Base-by-base conservation (phyloP, 2,329 filamentous ascomycete species). In the Lasiodiplodia hormozganensis region DNA sequence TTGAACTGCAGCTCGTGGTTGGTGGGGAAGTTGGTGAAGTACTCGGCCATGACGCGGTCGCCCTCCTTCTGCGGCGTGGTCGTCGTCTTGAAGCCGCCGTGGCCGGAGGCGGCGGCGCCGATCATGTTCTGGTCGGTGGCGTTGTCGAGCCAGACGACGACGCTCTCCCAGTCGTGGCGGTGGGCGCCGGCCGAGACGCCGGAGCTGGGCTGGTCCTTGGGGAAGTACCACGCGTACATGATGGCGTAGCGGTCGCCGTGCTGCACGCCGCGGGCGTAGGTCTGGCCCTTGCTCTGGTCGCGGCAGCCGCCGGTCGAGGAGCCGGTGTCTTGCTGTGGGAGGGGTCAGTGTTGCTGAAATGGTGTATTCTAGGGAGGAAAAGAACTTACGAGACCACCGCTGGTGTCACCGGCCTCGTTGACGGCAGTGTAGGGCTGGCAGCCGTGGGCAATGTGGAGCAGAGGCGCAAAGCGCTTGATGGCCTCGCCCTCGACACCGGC, bases 181-280 rank as follows among this genome's bases (percentile, higher is more conserved):
- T 83, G 80, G 38, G 76, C 75, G 2, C 81, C 76, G 12, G 75
- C 74, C 4, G 62, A 56, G 53, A 75, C 69, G 0, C 78, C 80
- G 0, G 68, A 54, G 31, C 71, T 73, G 12, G 82, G 80, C 70
- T 78, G 74, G 69, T 84, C 82, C 75, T 85, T 84, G 62, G 83
- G 83, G 72, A 82, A 77, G 72, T 83, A 84, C 82, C 81, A 83
- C 5, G 79, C 74, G 71, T 82, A 83, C 80, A 83, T 81, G 70
- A 83, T 77, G 62, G 74, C 78, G 58, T 76, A 78, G 54, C 74
- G 71, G 53, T 70, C 74, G 16, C 76, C 74, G 69, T 77, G 73
- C 31, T 69, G 68, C 3, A 70, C 71, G 21, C 73, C 75, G 14
- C 81, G 76, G 25, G 76, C 78, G 70, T 83, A 83, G 2, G 80